Evolutionary conservation across 441 rosid genomes (phyloP).

Genomic region (Populus tomentosa): DNA sequence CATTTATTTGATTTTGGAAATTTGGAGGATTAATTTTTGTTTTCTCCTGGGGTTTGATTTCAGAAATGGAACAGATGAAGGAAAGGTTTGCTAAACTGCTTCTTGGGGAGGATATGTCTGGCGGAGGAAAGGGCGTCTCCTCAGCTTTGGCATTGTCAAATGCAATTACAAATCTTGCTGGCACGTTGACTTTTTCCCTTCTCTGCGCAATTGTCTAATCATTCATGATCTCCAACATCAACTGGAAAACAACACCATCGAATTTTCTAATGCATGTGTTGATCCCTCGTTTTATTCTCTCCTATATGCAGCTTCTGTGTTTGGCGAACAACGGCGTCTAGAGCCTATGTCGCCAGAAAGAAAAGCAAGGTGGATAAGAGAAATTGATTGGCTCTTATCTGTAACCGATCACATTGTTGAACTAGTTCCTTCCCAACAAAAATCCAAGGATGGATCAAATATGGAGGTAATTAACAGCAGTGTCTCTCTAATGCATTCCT

Average conservation of each 20-base stretch:
- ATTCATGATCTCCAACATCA: not conserved
- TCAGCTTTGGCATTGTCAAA: constrained; percentile 95
- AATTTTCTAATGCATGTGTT: not conserved
- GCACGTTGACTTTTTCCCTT: constrained; percentile 26
- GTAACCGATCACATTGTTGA: constrained; percentile 87
- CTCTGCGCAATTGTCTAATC: not conserved
- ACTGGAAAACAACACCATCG: not conserved
- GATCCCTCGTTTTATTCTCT: not conserved
- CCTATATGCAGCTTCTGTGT: constrained; percentile 59
- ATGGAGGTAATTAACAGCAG: constrained; percentile 59
- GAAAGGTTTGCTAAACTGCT: constrained; percentile 85
- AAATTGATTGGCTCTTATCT: constrained; percentile 78
- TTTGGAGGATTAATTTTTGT: not conserved
- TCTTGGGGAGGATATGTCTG: constrained; percentile 96
- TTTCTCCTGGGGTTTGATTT: constrained; percentile 14
- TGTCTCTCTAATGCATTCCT: not conserved
- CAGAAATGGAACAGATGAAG: constrained; percentile 83
- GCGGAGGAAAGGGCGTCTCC: constrained; percentile 96
- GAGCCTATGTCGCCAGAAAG: constrained; percentile 81
- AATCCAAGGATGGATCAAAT: constrained; percentile 58
- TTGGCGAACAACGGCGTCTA: constrained; percentile 73
- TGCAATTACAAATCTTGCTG: constrained; percentile 91
- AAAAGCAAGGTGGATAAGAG: constrained; percentile 81
- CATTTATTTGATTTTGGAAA: not conserved
- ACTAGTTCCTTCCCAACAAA: constrained; percentile 78